Evolutionary conservation across 805 yeast species (phyloP).

Genomic region (Starmerella bacillaris): DNA sequence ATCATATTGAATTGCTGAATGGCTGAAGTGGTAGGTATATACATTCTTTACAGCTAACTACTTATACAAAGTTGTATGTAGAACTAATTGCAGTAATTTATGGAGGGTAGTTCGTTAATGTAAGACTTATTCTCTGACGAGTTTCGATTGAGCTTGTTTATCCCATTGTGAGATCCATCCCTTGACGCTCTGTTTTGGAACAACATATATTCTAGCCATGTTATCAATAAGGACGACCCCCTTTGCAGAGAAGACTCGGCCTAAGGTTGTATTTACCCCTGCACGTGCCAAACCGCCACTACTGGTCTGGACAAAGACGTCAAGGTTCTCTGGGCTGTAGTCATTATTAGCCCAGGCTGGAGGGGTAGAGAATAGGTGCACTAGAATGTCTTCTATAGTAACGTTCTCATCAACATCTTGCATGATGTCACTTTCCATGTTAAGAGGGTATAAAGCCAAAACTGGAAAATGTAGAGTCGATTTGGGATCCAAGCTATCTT

Average conservation of each 20-base stretch:
- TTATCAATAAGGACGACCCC: constrained; percentile 62
- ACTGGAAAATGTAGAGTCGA: constrained; percentile 74
- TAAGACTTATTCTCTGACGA: constrained; percentile 6
- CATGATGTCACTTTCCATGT: constrained; percentile 67
- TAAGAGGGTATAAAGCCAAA: constrained; percentile 61
- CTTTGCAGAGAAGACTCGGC: constrained; percentile 48
- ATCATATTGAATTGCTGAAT: too few relatives aligned
- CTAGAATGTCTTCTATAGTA: constrained; percentile 45
- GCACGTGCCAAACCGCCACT: constrained; percentile 72
- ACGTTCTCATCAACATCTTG: constrained; percentile 57
- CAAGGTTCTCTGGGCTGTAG: constrained; percentile 41
- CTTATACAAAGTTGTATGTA: too few relatives aligned
- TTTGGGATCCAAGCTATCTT: constrained; percentile 26
- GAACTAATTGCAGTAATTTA: too few relatives aligned
- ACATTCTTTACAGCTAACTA: too few relatives aligned
- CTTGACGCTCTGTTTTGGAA: constrained; percentile 51
- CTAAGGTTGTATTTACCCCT: constrained; percentile 56
- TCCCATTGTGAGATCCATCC: constrained; percentile 37
- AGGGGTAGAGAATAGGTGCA: constrained; percentile 46
- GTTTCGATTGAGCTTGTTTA: constrained; percentile 15
- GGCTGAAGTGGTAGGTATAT: too few relatives aligned
- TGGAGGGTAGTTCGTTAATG: too few relatives aligned
- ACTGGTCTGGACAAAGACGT: constrained; percentile 65
- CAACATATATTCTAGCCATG: constrained; percentile 52
- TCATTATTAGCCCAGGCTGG: constrained; percentile 45